Evolutionary conservation across 1,139 yeast species (phyloP), one percentile per base, ranked within the genome.

Genomic region (Chernovozyma sophiae-reginae): DNA sequence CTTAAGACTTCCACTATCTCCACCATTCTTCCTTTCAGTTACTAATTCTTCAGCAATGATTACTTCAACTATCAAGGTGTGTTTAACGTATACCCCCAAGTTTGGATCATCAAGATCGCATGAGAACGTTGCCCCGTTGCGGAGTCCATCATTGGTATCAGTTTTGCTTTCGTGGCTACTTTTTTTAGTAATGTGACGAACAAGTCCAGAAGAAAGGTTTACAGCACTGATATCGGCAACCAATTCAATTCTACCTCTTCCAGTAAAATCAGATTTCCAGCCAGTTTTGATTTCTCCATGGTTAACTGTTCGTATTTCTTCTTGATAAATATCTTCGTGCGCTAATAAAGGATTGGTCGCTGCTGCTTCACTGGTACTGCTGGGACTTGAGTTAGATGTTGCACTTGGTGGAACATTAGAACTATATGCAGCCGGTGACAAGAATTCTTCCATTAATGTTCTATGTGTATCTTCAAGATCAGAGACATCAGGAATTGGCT

Each of bases 11-110:
- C 27, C 18, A 8, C 26, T 32, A 17, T 11, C 18, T n/a, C 25
- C 27, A 8, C 30, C 24, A n/a, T 14, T 8, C 37, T 42, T 41
- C 36, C 41, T 45, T 31, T 35, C 43, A 32, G 57, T 52, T 39
- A 74, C 81, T 10, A 80, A 53, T 53, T 92, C 98, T 60, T 92
- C 98, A 1, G 96, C 96, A 30, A 92, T 89, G n/a, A 90, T 86
- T 39, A 87, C 76, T 58, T 92, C 98, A 30, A 90, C 79, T 4
- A 87, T 77, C 34, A 92, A 65, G 14, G 79, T 70, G 55, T 92
- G 98, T 33, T 71, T 67, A 1, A 87, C 90, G 47, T 71, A 73
- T 8, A 92, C 68, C 1, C 97, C 97, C 39, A 82, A 62, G 4
- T 78, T 79, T 1, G 94, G 85, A 53, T 90, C 97, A 42, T 80